Base-by-base conservation (phyloP, 2,329 filamentous ascomycete genomes). In the Diaporthe destruens region DNA sequence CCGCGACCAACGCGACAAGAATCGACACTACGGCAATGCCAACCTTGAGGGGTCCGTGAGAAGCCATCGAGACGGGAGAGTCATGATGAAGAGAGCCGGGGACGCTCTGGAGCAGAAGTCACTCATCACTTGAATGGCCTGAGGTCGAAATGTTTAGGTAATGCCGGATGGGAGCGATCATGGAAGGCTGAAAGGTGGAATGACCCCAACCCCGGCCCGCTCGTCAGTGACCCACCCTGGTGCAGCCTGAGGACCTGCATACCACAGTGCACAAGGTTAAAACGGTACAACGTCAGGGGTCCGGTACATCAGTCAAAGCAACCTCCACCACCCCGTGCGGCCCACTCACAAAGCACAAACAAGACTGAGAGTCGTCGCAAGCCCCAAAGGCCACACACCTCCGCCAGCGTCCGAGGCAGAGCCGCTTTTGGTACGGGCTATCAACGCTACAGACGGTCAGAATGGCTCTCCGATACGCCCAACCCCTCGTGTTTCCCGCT, bases 401-500 rank as follows among this genome's bases (percentile, higher is more conserved):
- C 18, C 20, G 14, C 29, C 29, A 23, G n/a, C 44, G 57, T 9
- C 7, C n/a, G 18, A 39, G 32, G 51, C 55, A n/a, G 18, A 6
- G 49, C 23, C 16, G 8, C 36, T 32, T 36, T 5, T 36, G 25
- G 11, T 1, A 32, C 36, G 12, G 18, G 8, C 44, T 39, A n/a
- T 8, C 25, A 47, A n/a, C 29, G 8, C 20, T 51, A 49, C 39
- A 18, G 11, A 36, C 44, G 18, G n/a, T 25, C 49, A 44, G 55
- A 55, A 77, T 75, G 72, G 76, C 80, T 8, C 66, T 82, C 44
- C 74, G 78, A n/a, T 79, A 81, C 53, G 70, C 80, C 32, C 80
- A 83, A 20, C 90, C 91, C 18, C 85, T 96, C 70, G 87, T 96
- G 25, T 91, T 97, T 74, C 94, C 94, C 36, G 94, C 95, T 53